These are phyloP conservation scores for Aspergillus nomiae DNA, from an alignment of 2,329 filamentous ascomycete species.

Conservation along the genomic window DNA sequence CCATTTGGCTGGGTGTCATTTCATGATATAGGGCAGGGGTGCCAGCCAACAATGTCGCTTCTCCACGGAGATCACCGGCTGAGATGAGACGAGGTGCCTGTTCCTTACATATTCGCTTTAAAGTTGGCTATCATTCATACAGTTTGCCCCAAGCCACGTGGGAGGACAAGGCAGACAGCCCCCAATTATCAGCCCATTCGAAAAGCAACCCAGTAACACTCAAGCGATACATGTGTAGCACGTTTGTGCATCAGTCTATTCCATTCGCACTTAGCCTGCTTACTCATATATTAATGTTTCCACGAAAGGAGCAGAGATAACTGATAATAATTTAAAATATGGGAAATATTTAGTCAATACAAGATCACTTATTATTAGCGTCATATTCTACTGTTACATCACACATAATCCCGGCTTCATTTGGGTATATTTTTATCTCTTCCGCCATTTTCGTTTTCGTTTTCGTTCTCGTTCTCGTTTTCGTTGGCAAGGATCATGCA, in stretches of 20 bases:
- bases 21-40: neutral
- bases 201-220: neutral
- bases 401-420: no score
- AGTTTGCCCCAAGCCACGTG: no score
- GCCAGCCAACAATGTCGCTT: neutral
- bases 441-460: neutral
- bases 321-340: no score
- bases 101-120: neutral
- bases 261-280: neutral
- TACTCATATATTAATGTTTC: neutral
- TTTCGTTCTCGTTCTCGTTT: neutral
- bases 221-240: neutral
- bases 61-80: neutral
- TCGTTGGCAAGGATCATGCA: neutral
- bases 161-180: neutral
- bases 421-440: neutral
- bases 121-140: neutral
- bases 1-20: neutral
- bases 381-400: no score
- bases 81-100: neutral
- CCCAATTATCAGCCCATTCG: neutral
- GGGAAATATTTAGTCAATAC: no score
- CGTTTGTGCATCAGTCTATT: neutral
- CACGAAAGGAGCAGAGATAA: no score
- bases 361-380: no score